These are phyloP conservation scores for Trametes meyenii DNA, from an alignment of 768 basidiomycete genomes.

Conservation along the genomic window DNA sequence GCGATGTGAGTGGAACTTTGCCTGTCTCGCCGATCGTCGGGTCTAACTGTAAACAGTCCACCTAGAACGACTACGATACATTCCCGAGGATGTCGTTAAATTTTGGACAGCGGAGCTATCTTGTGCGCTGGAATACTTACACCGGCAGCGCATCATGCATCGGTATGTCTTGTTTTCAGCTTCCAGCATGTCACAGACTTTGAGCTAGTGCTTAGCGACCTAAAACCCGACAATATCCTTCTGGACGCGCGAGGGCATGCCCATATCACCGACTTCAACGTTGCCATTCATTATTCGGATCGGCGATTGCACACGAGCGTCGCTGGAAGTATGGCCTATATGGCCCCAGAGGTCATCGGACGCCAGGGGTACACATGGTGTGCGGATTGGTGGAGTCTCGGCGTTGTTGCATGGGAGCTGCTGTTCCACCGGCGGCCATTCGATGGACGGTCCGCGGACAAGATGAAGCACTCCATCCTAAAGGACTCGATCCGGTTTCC, in stretches of 20 bases:
- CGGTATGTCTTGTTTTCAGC: slow-evolving; percentile 55
- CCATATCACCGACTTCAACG: slow-evolving; percentile 98
- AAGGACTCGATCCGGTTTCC: slow-evolving; percentile 82
- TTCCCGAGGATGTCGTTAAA: slow-evolving; percentile 72
- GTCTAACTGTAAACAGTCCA: slow-evolving; percentile 61
- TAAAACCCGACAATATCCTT: slow-evolving; percentile 97
- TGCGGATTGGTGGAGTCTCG: slow-evolving; percentile 96
- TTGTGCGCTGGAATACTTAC: slow-evolving; percentile 85
- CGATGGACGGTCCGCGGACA: slow-evolving; percentile 86
- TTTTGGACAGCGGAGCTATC: slow-evolving; percentile 93
- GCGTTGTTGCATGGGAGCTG: slow-evolving; percentile 89
- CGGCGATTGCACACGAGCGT: slow-evolving; percentile 87
- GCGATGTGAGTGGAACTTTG: slow-evolving; percentile 55
- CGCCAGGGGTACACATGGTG: slow-evolving; percentile 92
- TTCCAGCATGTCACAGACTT: slow-evolving; percentile 13
- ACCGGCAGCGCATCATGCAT: slow-evolving; percentile 90
- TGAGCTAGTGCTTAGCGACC: slow-evolving; percentile 56
- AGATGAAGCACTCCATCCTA: slow-evolving; percentile 84
- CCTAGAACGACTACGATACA: slow-evolving; percentile 66
- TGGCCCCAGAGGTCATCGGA: slow-evolving; percentile 96
- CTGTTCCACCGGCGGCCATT: slow-evolving; percentile 84
- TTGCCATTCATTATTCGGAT: slow-evolving; percentile 96
- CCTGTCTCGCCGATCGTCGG: too few species aligned
- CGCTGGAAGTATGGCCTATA: slow-evolving; percentile 99
- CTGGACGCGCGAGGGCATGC: slow-evolving; percentile 93